Conservation (phyloP, 164 flowering plant species). For the Vitis vinifera region ASM3070453v1 NC_081819.1:16269501-16270000, state of each 20-base stretch:
- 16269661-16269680: not conserved
- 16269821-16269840: constrained; percentile 1
- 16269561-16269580: not conserved
- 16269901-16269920: constrained; percentile 7
- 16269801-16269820: not conserved
- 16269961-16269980: constrained; percentile 22
- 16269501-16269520: constrained; percentile 2
- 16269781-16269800: constrained; percentile 18
- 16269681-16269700: constrained; percentile 42
- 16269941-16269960: not conserved
- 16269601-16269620: not conserved
- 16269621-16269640: no score
- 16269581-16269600: not conserved
- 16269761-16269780: constrained; percentile 19
- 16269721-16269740: constrained; percentile 21
- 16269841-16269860: not conserved
- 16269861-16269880: constrained; percentile 7
- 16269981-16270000: constrained; percentile 27
- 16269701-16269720: constrained; percentile 13
- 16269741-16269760: constrained; percentile 24
- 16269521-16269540: constrained; percentile 19
- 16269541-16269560: constrained; percentile 18
- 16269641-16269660: no score
- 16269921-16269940: not conserved
- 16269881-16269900: constrained; percentile 6